Evolutionary conservation across 306 rosid genomes (phyloP).

Genomic region (Gastrolobium villosum): DNA sequence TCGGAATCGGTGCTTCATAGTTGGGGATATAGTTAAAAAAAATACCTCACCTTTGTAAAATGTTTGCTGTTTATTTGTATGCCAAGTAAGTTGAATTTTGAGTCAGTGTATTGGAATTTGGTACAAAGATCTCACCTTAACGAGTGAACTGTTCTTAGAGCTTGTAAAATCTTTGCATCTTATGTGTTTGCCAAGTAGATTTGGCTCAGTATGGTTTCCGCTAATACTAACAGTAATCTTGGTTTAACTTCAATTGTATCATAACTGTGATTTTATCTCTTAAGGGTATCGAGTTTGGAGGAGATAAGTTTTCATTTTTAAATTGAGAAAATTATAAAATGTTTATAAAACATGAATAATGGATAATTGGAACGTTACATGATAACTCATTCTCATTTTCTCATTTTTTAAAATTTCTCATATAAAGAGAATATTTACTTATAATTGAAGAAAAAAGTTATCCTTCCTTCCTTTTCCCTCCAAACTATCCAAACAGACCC

Average conservation of each 20-base stretch:
- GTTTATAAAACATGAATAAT: neutral
- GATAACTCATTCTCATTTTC: neutral
- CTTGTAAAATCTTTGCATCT: slow-evolving; percentile 12
- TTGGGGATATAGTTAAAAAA: neutral
- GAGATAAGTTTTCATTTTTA: neutral
- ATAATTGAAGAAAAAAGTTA: neutral
- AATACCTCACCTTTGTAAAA: slow-evolving; percentile 6
- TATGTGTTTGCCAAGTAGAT: neutral
- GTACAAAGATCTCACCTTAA: slow-evolving; percentile 28
- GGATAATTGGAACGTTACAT: neutral
- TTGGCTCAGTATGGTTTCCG: neutral
- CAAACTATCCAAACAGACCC: neutral
- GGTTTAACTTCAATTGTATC: neutral
- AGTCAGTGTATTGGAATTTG: slow-evolving; percentile 27
- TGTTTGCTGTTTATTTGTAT: neutral
- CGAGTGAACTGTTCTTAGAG: neutral
- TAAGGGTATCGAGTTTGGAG: neutral
- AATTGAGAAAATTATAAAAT: neutral
- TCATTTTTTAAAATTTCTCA: slow-evolving; percentile 2
- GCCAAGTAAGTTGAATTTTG: neutral
- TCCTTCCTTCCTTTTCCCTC: neutral
- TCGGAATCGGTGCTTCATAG: too few species aligned
- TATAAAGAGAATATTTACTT: neutral
- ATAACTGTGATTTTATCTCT: neutral
- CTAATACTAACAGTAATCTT: neutral